These are phyloP conservation scores for Hemileia vastatrix DNA, from an alignment of 1,284 basidiomycete species.

Conservation along the genomic window DNA sequence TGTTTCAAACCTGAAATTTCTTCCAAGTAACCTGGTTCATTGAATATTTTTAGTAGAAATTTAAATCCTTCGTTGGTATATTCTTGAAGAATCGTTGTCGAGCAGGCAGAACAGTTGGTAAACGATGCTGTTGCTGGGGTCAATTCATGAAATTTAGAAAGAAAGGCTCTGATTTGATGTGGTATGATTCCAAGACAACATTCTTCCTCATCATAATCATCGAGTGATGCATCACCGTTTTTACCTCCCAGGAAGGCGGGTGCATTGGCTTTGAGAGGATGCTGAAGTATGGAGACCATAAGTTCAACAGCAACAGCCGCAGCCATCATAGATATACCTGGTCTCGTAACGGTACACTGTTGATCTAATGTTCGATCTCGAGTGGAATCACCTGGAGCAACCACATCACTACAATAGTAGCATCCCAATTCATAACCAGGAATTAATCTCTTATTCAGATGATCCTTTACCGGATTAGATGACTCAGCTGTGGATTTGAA, in stretches of 20 bases:
- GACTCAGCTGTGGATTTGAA: constrained; percentile 40
- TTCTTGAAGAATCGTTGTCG: constrained; percentile 61
- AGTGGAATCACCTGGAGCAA: constrained; percentile 82
- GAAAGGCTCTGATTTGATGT: constrained; percentile 82
- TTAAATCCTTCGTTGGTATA: constrained; percentile 66
- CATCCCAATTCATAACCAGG: too few species aligned
- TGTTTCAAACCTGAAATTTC: constrained; percentile 72
- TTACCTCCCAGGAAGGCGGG: constrained; percentile 53
- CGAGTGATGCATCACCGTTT: constrained; percentile 25
- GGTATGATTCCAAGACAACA: constrained; percentile 74
- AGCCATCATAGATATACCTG: constrained; percentile 84
- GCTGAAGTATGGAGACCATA: constrained; percentile 76
- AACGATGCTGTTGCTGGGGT: constrained; percentile 76
- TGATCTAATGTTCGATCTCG: constrained; percentile 90
- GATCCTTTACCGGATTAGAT: constrained; percentile 38
- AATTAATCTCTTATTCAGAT: too few species aligned
- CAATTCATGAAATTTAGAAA: constrained; percentile 73
- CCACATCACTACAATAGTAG: constrained; percentile 97
- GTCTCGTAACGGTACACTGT: constrained; percentile 98
- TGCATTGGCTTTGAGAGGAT: too few species aligned
- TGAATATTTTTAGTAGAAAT: constrained; percentile 71
- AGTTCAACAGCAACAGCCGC: constrained; percentile 84
- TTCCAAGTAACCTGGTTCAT: constrained; percentile 72
- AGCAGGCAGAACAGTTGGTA: constrained; percentile 80
- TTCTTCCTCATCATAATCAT: constrained; percentile 41